Evolutionary conservation across 441 rosid species (phyloP), one percentile per base, ranked within the genome.

Genomic region (Adansonia rubrostipa): DNA sequence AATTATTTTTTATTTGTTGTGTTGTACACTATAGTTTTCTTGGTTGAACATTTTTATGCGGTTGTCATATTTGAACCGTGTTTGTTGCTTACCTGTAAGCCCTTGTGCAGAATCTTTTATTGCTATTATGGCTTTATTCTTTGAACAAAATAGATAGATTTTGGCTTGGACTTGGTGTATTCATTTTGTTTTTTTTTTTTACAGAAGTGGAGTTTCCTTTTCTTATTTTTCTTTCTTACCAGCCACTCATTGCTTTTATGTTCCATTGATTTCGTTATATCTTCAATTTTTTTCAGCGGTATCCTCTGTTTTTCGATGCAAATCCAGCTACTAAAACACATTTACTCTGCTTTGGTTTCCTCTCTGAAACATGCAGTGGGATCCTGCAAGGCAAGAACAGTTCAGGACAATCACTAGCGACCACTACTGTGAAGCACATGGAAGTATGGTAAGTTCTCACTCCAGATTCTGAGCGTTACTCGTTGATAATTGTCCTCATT

Each of bases 351-450:
- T 36, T 36, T 36, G 5, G 40, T 36, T 36, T 36, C 40, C 40
- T 1, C 40, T 36, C 40, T 71, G 74, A 71, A 22, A 61, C 63
- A 40, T 81, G 82, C 84, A 88, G 93, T 90, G 92, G 93, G 93
- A 90, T 83, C 88, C 92, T 79, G 94, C 94, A 73, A 92, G 94
- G 51, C 92, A 91, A 75, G 94, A 91, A 81, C 91, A 91, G 40
- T 91, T 89, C 78, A 84, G 94, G 82, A 91, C 94, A 24, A 91
- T 91, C 80, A 91, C 94, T 15, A 91, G 94, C 81, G 88, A 92
- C 82, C 89, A 91, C 85, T 91, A 91, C 80, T 90, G 94, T 5
- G 92, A 92, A 44, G 92, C 94, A 33, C 94, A 91, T 87, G 94
- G 92, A 77, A 91, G 89, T 71, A 87, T 91, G 57, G 93, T 88